These are phyloP conservation scores for Oryza punctata DNA, from an alignment of 176 grass and related monocot genomes.

Conservation along the genomic window DNA sequence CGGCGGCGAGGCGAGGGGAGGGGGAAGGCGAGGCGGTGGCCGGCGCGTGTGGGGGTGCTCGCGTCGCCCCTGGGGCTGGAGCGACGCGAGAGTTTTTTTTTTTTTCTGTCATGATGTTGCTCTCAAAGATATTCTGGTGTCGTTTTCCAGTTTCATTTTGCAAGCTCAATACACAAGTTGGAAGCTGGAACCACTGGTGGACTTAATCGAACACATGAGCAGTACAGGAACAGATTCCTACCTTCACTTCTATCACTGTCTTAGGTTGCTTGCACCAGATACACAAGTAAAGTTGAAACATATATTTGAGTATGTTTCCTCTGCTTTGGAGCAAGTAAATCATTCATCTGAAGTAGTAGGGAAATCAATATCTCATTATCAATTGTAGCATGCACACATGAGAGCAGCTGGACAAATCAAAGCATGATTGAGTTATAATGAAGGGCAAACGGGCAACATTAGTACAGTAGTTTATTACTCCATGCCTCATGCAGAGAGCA, in stretches of 20 bases:
- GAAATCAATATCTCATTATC: background rate
- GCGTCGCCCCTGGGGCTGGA: too few relatives aligned
- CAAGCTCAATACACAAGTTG: conserved; percentile 5
- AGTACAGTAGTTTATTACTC: conserved; percentile 10
- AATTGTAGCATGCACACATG: background rate
- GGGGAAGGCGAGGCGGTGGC: too few relatives aligned
- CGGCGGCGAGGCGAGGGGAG: too few relatives aligned
- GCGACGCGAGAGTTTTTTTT: too few relatives aligned
- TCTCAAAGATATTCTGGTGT: background rate
- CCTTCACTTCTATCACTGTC: background rate
- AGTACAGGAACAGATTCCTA: background rate
- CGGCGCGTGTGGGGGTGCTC: too few relatives aligned
- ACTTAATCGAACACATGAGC: background rate
- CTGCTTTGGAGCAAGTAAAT: background rate
- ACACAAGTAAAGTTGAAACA: background rate
- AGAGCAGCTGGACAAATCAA: background rate
- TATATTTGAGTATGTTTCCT: background rate
- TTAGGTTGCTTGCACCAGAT: background rate
- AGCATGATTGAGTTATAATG: background rate
- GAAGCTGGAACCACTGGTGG: background rate
- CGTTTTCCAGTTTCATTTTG: conserved; percentile 9
- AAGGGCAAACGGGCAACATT: background rate
- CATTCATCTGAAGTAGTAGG: background rate
- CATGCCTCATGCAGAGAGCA: conserved; percentile 44
- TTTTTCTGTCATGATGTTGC: background rate